A percentile compares a stretch with the other conserved stretches of the same genome.
These are phyloP conservation scores for Aspergillus bertholletiae DNA, from an alignment of 495 filamentous ascomycete genomes.

Conservation along the genomic window DNA sequence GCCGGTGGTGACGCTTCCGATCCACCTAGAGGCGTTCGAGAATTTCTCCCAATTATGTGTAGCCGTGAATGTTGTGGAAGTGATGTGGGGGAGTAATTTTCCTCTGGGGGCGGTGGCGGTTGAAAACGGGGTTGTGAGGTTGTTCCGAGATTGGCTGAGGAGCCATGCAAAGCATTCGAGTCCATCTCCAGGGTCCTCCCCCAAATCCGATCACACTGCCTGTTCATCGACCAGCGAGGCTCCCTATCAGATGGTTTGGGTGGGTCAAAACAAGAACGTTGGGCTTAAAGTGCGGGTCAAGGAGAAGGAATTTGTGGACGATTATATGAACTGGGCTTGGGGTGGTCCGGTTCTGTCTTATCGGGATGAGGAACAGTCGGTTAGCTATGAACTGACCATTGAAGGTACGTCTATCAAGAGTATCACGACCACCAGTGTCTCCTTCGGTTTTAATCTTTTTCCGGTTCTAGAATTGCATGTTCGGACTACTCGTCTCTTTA, in stretches of 20 bases:
- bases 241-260: conserved; percentile 49
- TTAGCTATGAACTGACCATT: conserved; percentile 55
- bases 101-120: conserved; percentile 58
- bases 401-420: conserved; percentile 45
- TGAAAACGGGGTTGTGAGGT: conserved; percentile 58
- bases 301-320: conserved; percentile 26
- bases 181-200: background rate
- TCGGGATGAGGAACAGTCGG: conserved; percentile 53
- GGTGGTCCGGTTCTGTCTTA: conserved; percentile 47
- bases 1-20: conserved; percentile 39
- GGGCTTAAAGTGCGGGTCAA: conserved; percentile 56
- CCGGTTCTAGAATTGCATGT: conserved; percentile 53
- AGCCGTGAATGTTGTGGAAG: conserved; percentile 63
- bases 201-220: background rate
- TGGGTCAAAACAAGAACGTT: conserved; percentile 48
- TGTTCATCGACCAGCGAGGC: conserved; percentile 7
- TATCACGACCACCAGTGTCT: background rate
- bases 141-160: conserved; percentile 70
- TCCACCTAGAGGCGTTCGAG: conserved; percentile 65
- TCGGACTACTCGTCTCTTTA: conserved; percentile 53
- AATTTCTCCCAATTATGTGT: conserved; percentile 69
- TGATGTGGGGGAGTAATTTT: conserved; percentile 53
- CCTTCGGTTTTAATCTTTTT: background rate
- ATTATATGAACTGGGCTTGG: too few relatives aligned
- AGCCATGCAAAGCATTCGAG: conserved; percentile 22